Conservation (phyloP, 345 rosid species). For the Alliaria petiolata region DNA sequence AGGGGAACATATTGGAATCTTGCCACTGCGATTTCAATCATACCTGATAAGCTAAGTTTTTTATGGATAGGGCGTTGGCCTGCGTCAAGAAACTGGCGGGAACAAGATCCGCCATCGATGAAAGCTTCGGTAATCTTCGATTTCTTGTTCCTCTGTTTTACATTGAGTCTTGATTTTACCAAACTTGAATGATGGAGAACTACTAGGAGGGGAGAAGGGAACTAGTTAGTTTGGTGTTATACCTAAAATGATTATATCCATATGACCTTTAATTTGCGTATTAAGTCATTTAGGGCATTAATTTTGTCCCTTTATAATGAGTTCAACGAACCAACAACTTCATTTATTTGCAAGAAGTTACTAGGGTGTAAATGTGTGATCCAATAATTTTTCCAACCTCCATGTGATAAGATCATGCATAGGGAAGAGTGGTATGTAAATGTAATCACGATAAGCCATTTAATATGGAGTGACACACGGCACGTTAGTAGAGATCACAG, state of each 20-base stretch:
- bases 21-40: not conserved
- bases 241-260: not conserved
- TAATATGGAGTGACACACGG: no score
- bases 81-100: conserved; percentile 7
- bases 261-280: not conserved
- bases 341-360: not conserved
- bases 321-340: not conserved
- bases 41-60: conserved; percentile 2
- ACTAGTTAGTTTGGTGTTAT: not conserved
- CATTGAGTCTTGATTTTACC: not conserved
- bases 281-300: not conserved
- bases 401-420: not conserved
- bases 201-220: not conserved
- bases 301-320: not conserved
- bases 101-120: not conserved
- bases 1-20: not conserved
- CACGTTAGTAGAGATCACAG: not conserved
- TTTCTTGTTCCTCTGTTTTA: not conserved
- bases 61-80: not conserved
- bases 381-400: not conserved
- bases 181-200: not conserved
- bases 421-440: not conserved
- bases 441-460: not conserved
- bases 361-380: not conserved
- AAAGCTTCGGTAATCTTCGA: not conserved